phyloP scores from a whole-genome alignment of 2,329 filamentous ascomycete genomes.

The Claviceps spartinae region DNA sequence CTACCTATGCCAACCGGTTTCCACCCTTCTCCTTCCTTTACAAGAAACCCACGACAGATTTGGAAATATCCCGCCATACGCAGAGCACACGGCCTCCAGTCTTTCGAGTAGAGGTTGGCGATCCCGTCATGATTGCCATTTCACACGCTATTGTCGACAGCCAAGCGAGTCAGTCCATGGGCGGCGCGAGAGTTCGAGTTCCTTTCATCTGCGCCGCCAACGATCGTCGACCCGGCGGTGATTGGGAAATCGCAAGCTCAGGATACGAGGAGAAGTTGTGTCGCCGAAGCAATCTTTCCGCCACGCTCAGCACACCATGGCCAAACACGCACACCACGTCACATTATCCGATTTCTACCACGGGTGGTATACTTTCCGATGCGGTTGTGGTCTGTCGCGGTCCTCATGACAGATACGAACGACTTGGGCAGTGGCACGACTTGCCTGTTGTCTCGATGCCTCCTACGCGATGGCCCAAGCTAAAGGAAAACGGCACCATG shows the following conservation, averaged over 20 bases:
- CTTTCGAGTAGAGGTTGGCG: slow-evolving; percentile 39
- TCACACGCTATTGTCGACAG: slow-evolving; percentile 35
- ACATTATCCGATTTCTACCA: slow-evolving; percentile 60
- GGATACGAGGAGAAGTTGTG: slow-evolving; percentile 54
- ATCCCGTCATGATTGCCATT: slow-evolving; percentile 47
- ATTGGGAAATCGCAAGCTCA: slow-evolving; percentile 54
- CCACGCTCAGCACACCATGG: slow-evolving; percentile 50
- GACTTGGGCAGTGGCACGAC: slow-evolving; percentile 39
- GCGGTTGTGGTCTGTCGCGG: slow-evolving; percentile 62
- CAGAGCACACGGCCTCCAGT: slow-evolving; percentile 25
- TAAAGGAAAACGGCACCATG: slow-evolving; percentile 50
- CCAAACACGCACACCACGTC: slow-evolving; percentile 27
- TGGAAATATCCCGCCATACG: slow-evolving; percentile 24
- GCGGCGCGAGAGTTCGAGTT: slow-evolving; percentile 28
- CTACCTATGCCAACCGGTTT: slow-evolving; percentile 40
- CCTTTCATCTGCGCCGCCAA: slow-evolving; percentile 63
- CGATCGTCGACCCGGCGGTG: slow-evolving; percentile 63
- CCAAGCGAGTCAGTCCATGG: slow-evolving; percentile 19
- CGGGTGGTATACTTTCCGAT: slow-evolving; percentile 56
- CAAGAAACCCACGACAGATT: slow-evolving; percentile 33
- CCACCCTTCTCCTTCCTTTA: slow-evolving; percentile 47
- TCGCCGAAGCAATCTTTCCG: slow-evolving; percentile 58
- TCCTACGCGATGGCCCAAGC: slow-evolving; percentile 59
- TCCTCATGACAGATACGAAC: slow-evolving; percentile 50
- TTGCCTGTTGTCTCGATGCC: slow-evolving; percentile 63